phyloP scores from a whole-genome alignment of 2,329 filamentous ascomycete species.

The Cercospora berteroae region DNA sequence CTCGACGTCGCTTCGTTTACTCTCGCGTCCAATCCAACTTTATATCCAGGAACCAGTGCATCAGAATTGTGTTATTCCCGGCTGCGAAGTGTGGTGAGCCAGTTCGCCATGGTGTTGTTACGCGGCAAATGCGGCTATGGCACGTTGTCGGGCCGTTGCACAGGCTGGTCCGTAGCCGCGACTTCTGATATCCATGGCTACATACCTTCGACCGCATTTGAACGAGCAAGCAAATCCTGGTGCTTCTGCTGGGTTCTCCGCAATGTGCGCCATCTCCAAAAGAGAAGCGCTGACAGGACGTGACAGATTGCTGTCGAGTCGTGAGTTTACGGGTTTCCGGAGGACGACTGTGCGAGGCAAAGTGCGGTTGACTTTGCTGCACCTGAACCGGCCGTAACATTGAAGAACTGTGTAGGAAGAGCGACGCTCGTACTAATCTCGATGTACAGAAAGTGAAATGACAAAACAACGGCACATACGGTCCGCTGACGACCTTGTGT shows the following conservation, averaged over 20 bases:
- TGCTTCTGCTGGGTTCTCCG: background rate
- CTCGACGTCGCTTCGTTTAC: background rate
- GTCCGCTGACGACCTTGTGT: no score
- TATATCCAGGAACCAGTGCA: background rate
- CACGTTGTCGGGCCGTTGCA: background rate
- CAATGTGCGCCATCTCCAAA: background rate
- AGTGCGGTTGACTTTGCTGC: background rate
- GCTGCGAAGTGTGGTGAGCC: background rate
- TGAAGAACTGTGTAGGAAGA: no score
- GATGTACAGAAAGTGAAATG: no score
- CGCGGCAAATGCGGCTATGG: background rate
- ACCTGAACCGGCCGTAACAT: no score
- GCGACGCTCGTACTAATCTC: no score
- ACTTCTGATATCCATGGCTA: background rate
- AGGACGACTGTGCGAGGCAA: background rate
- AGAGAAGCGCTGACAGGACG: background rate
- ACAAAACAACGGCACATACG: no score
- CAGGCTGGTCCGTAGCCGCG: background rate
- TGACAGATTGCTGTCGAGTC: background rate
- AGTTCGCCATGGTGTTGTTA: background rate
- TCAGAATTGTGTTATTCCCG: background rate
- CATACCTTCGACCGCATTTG: background rate
- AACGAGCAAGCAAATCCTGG: slow-evolving; percentile 14
- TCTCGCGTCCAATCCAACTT: background rate
- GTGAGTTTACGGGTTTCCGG: background rate